phyloP scores from a whole-genome alignment of 805 yeast genomes.

The Nakazawaea siamensis region DNA sequence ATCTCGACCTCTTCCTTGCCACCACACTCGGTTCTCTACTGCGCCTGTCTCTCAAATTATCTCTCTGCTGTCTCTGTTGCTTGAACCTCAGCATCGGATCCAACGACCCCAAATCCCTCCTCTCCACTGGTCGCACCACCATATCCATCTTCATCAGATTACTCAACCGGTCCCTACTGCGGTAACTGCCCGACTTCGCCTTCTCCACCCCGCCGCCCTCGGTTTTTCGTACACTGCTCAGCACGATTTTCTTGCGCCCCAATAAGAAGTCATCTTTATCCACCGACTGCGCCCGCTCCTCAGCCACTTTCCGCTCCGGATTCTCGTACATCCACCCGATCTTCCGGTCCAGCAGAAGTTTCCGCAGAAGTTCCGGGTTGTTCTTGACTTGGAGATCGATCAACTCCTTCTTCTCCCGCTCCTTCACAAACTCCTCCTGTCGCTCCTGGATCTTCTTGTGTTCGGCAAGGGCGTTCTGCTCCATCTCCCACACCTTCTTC shows the following conservation, averaged over 20 bases:
- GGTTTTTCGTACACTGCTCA: background rate
- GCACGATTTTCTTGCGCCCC: conserved; percentile 41
- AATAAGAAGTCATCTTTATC: conserved; percentile 44
- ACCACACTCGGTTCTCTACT: too few relatives aligned
- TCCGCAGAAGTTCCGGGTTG: conserved; percentile 25
- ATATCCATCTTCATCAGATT: conserved; percentile 13
- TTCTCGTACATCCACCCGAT: conserved; percentile 86
- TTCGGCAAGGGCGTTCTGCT: conserved; percentile 71
- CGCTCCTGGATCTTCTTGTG: conserved; percentile 54
- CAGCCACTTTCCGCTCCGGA: conserved; percentile 20
- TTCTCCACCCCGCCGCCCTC: conserved; percentile 9
- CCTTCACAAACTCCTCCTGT: conserved; percentile 54
- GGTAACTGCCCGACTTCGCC: background rate
- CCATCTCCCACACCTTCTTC: conserved; percentile 75
- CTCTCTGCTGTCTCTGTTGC: conserved; percentile 18
- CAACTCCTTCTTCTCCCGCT: conserved; percentile 52
- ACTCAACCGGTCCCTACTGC: too few relatives aligned
- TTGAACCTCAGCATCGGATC: conserved; percentile 46
- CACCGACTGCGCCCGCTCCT: conserved; percentile 17
- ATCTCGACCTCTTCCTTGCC: too few relatives aligned
- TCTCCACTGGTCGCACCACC: background rate
- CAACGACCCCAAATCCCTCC: conserved; percentile 17
- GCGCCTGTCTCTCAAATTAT: conserved; percentile 7
- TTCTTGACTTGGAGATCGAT: conserved; percentile 35
- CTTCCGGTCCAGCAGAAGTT: conserved; percentile 28